Percentiles rank a stretch among this genome's conserved stretches.
These are phyloP conservation scores for Thalassiosira exigua DNA, from an alignment of 352 stramenopile species.

Conservation along the genomic window DNA sequence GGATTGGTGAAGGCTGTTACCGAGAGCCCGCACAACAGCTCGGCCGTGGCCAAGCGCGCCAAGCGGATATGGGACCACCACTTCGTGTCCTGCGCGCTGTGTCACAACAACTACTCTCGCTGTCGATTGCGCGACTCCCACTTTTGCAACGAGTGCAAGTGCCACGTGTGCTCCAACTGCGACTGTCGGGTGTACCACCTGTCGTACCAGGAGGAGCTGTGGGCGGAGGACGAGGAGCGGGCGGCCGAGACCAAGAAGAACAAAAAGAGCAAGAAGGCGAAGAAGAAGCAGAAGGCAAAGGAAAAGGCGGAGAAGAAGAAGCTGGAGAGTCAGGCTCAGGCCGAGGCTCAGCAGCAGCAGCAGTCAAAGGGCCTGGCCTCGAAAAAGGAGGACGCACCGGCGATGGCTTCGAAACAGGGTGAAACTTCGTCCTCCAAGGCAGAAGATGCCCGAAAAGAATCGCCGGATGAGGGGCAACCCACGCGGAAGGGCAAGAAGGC, in stretches of 20 bases:
- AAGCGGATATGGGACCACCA: conserved; percentile 97
- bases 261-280: conserved; percentile 91
- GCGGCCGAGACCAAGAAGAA: conserved; percentile 82
- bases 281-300: conserved; percentile 85
- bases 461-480: background rate
- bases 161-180: conserved; percentile 96
- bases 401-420: background rate
- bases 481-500: conserved; percentile 14
- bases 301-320: conserved; percentile 91
- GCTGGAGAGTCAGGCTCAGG: conserved; percentile 68
- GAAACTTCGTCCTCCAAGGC: conserved; percentile 1
- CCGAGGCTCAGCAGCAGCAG: conserved; percentile 9
- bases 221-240: conserved; percentile 84
- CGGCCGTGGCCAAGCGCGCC: conserved; percentile 93
- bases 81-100: conserved; percentile 97
- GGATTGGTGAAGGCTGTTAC: conserved; percentile 47
- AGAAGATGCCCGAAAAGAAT: background rate
- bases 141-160: conserved; percentile 98
- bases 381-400: conserved; percentile 12
- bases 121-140: conserved; percentile 91
- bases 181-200: conserved; percentile 98
- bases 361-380: conserved; percentile 6
- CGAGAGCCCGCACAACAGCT: conserved; percentile 88
- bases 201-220: conserved; percentile 94
- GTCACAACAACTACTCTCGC: conserved; percentile 93